Evolutionary conservation across 1,139 yeast species (phyloP), one percentile per base, ranked within the genome.

Genomic region (Yamadazyma songkhlaensis): DNA sequence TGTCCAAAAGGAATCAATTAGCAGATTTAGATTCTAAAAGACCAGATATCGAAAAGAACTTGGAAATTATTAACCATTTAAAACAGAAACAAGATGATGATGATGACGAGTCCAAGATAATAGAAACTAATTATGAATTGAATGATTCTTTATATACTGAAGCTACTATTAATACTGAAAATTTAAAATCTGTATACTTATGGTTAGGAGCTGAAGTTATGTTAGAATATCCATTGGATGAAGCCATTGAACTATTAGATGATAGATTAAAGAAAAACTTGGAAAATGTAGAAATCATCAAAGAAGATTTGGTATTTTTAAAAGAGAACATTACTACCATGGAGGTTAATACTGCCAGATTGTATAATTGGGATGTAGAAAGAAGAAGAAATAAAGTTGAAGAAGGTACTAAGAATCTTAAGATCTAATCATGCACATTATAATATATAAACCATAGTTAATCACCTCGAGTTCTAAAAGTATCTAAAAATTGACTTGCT

Each of bases 151-250:
- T 92, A 36, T 92, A 81, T 56, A 84, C 97, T 11, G 79, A 80
- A 44, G 98, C 98, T 2, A 72, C 72, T 26, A 72, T 92, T 27
- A 78, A 84, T 35, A 56, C 68, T 14, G 60, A 67, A 27, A 61
- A 57, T 25, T 55, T 68, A 42, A 53, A 69, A 28, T 62, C 72
- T 2, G 98, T 92, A 2, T 80, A 79, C 46, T 72, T 92, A 38
- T 92, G 98, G 98, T 72, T 92, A 14, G 99, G 99, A 9, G 97
- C 99, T 1, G 96, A 90, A 53, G 94, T 92, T 13, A 92, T 92
- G 98, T 71, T 94, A 53, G 98, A 92, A 57, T 92, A 92, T 57
- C 90, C 96, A 4, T 69, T 88, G 26, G 84, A 78, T 32, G 98
- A 92, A 57, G 98, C 98, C 2, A 74, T 81, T 35, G 81, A 69